Evolutionary conservation across 2,329 filamentous ascomycete genomes (phyloP).

Genomic region (Colletotrichum chlorophyti): DNA sequence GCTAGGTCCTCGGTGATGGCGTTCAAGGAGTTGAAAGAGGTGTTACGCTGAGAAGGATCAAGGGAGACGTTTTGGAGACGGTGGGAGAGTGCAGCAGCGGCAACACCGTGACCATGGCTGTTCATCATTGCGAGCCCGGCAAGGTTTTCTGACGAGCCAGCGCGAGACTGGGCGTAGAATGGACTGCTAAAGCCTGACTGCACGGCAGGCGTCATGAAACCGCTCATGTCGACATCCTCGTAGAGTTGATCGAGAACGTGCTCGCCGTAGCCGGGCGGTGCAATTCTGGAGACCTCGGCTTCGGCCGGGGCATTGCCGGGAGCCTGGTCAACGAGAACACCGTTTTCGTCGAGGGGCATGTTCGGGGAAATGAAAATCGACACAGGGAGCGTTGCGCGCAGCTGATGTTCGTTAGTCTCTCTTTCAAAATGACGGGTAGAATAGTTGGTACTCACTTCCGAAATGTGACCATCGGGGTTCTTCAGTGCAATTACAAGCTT

Average conservation of each 20-base stretch:
- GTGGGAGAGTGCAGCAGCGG: slow-evolving; percentile 65
- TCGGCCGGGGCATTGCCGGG: slow-evolving; percentile 56
- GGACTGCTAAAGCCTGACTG: slow-evolving; percentile 83
- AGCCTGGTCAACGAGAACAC: slow-evolving; percentile 74
- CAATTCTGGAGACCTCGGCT: slow-evolving; percentile 67
- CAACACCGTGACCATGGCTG: slow-evolving; percentile 44
- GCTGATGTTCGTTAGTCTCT: slow-evolving; percentile 48
- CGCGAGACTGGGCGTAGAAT: slow-evolving; percentile 73
- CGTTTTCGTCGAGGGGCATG: slow-evolving; percentile 85
- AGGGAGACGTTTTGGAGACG: slow-evolving; percentile 74
- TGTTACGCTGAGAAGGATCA: slow-evolving; percentile 52
- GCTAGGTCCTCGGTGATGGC: slow-evolving; percentile 51
- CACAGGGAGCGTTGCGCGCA: slow-evolving; percentile 88
- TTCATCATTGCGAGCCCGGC: slow-evolving; percentile 55
- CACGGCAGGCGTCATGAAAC: slow-evolving; percentile 79
- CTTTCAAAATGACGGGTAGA: not conserved
- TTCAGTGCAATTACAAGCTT: slow-evolving; percentile 89
- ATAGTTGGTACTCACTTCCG: slow-evolving; percentile 66
- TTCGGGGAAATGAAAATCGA: slow-evolving; percentile 97
- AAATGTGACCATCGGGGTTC: slow-evolving; percentile 94
- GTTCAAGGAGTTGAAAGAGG: slow-evolving; percentile 52
- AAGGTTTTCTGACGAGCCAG: slow-evolving; percentile 84
- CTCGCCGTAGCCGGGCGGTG: slow-evolving; percentile 91
- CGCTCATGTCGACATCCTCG: slow-evolving; percentile 80
- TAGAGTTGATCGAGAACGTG: slow-evolving; percentile 92